Evolutionary conservation across 768 basidiomycete genomes (phyloP), one percentile per base, ranked within the genome.

Genomic region (Lactarius quietus): DNA sequence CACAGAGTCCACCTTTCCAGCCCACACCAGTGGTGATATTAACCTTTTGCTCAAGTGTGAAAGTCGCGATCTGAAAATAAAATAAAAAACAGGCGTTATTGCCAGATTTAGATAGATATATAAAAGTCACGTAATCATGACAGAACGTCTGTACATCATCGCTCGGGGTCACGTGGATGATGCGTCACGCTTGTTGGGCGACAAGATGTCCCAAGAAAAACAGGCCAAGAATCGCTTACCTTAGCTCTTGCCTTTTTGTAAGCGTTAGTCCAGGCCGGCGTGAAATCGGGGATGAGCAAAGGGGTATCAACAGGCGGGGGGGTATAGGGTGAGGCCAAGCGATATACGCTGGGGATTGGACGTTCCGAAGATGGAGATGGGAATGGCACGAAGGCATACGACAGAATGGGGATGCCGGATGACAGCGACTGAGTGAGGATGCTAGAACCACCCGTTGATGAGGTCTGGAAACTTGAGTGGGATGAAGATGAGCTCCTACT

Each of bases 1-100:
- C 87, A 72, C 90, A 92, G 2, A 78, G 82, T 1, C 89, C 89
- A 57, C 75, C 76, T 71, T 71, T 70, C 86, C 85, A 88, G 26
- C 86, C 86, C 1, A 63, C 54, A 7, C 69, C 67, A 3, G 67
- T 68, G 23, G 64, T 61, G 39, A 70, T 28, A 39, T 57, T 68
- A 18, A 70, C 69, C 41, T 70, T 70, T 41, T 70, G 51, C 51
- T 70, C 67, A 7, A 70, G 69, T 17, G 69, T 59, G 20, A 62
- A 61, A 3, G 38, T 45, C 17, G 48, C 66, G 38, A 69, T 7
- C 68, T 69, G 26, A 1, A 60, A 51, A 26, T 35, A 1, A 60
- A 51, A 26, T 12, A 6, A 1, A 60, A 51, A 26, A 26, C 7
- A 6, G 0, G 15, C 18, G n/a, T 63, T 23, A 57, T 17, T 33